Evolutionary conservation across 2,329 filamentous ascomycete genomes (phyloP).

Genomic region (Fusarium fujikuroi): DNA sequence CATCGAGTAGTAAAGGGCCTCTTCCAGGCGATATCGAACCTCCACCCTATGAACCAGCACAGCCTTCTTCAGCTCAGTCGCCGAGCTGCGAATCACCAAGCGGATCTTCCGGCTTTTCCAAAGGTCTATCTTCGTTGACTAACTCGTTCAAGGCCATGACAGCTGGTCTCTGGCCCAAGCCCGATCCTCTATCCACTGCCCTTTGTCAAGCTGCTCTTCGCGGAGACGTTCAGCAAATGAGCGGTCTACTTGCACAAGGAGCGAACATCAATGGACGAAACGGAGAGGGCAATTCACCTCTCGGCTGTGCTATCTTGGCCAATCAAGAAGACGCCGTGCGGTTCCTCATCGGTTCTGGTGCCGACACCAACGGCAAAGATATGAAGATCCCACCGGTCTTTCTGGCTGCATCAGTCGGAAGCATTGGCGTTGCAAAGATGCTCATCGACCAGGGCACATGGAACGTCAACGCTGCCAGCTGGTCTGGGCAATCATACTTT

Average conservation of each 20-base stretch:
- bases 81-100: conserved; percentile 1
- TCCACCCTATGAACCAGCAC: conserved; percentile 40
- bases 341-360: conserved; percentile 49
- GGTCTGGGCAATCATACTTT: conserved; percentile 47
- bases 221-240: conserved; percentile 50
- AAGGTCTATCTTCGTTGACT: conserved; percentile 46
- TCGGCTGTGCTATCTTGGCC: conserved; percentile 49
- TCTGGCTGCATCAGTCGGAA: conserved; percentile 47
- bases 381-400: conserved; percentile 49
- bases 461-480: conserved; percentile 45
- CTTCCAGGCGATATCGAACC: conserved; percentile 27
- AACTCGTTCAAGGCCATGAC: conserved; percentile 52
- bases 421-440: conserved; percentile 42
- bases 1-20: conserved; percentile 33
- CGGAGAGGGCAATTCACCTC: conserved; percentile 49
- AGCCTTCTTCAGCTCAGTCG: conserved; percentile 23
- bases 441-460: conserved; percentile 46
- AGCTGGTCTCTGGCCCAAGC: conserved; percentile 47
- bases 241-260: conserved; percentile 49
- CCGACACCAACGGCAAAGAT: conserved; percentile 37
- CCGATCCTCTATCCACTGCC: conserved; percentile 51
- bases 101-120: conserved; percentile 30
- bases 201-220: conserved; percentile 50
- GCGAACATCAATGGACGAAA: conserved; percentile 52
- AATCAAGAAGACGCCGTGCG: conserved; percentile 48